These are phyloP conservation scores for Rhytidiadelphus loreus DNA, from an alignment of 225 moss, liverwort and hornwort genomes.

Conservation along the genomic window DNA sequence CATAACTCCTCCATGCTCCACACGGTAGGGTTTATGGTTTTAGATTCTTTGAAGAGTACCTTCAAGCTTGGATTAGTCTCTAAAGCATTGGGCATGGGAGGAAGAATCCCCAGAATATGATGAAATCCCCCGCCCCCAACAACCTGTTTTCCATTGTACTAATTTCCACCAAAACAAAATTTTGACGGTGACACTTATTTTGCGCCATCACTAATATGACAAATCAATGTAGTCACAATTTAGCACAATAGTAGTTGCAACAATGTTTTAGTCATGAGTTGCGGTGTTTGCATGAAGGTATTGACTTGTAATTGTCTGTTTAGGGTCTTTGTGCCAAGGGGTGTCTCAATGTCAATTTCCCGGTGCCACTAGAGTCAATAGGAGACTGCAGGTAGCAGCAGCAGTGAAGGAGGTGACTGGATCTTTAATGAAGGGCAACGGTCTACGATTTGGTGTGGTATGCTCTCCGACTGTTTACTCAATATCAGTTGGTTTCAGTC, in stretches of 20 bases:
- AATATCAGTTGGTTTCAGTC: background rate
- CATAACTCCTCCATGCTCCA: too few relatives aligned
- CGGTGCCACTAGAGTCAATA: background rate
- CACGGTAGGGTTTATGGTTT: background rate
- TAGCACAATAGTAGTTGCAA: background rate
- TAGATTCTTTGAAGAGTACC: background rate
- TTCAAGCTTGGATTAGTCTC: background rate
- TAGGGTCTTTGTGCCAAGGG: slow-evolving; percentile 6
- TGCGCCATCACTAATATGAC: background rate
- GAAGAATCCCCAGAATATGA: background rate
- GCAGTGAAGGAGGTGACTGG: slow-evolving; percentile 46
- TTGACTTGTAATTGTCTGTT: background rate
- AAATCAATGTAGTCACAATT: background rate
- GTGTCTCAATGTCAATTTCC: background rate
- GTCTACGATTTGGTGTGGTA: slow-evolving; percentile 75
- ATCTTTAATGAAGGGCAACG: slow-evolving; percentile 55
- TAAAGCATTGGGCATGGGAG: background rate
- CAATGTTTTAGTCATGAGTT: background rate
- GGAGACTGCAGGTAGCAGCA: background rate
- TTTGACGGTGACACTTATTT: background rate
- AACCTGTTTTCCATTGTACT: background rate
- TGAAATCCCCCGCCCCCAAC: too few relatives aligned
- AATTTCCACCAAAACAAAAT: background rate
- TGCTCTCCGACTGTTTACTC: background rate
- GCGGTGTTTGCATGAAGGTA: background rate